These are phyloP conservation scores for Fusarium xylarioides DNA, from an alignment of 2,329 filamentous ascomycete species.

Conservation along the genomic window DNA sequence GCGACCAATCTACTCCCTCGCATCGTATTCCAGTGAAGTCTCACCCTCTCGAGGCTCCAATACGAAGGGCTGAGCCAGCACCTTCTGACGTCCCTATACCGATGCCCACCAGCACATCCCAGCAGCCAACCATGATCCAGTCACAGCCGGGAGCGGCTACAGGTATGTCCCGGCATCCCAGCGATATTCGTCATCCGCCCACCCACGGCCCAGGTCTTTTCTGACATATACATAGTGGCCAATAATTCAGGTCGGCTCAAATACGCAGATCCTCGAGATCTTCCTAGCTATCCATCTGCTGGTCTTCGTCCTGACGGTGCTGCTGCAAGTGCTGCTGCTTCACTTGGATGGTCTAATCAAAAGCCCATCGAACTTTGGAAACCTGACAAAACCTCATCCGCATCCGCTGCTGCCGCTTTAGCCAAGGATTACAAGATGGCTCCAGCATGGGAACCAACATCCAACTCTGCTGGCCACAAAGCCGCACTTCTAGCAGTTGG, in stretches of 20 bases:
- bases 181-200: conserved; percentile 20
- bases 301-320: conserved; percentile 65
- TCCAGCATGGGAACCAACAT: conserved; percentile 68
- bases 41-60: conserved; percentile 25
- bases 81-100: conserved; percentile 13
- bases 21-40: neutral
- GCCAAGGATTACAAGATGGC: conserved; percentile 55
- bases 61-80: conserved; percentile 25
- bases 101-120: conserved; percentile 33
- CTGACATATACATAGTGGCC: conserved; percentile 37
- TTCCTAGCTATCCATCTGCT: conserved; percentile 77
- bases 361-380: conserved; percentile 73
- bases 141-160: conserved; percentile 33
- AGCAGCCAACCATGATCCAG: conserved; percentile 42
- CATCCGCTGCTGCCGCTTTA: conserved; percentile 55
- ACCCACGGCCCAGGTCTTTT: conserved; percentile 10
- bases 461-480: conserved; percentile 74
- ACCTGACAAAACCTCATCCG: conserved; percentile 64
- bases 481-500: conserved; percentile 74
- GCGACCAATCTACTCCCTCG: conserved; percentile 3
- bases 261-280: conserved; percentile 76
- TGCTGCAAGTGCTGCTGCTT: conserved; percentile 79
- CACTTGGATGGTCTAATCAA: conserved; percentile 76
- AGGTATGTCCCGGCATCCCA: conserved; percentile 36
- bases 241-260: conserved; percentile 61